A percentile compares a stretch with the other conserved stretches of the same genome.
phyloP scores from a whole-genome alignment of 1,284 basidiomycete species.

The Pterula multifida region DNA sequence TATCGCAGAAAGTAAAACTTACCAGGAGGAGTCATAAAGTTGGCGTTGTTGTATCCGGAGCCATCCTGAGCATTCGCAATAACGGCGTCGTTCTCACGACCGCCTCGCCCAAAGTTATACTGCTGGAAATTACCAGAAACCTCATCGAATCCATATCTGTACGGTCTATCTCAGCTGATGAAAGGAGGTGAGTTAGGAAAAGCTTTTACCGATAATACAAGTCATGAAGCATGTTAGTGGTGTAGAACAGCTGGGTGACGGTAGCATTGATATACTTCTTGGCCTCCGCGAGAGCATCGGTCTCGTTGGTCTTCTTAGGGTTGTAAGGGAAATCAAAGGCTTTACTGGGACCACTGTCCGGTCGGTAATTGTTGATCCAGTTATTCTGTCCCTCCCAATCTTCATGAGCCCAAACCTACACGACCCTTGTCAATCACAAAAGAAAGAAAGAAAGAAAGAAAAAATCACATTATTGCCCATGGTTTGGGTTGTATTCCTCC shows the following conservation, averaged over 20 bases:
- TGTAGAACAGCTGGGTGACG: conserved; percentile 89
- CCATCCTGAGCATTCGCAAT: conserved; percentile 94
- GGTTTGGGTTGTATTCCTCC: conserved; percentile 66
- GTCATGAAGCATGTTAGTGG: conserved; percentile 75
- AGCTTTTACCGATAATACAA: conserved; percentile 47
- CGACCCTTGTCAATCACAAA: conserved; percentile 5
- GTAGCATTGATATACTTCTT: conserved; percentile 79
- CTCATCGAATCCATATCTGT: conserved; percentile 82
- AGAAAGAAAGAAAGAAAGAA: background rate
- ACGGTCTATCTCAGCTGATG: conserved; percentile 15
- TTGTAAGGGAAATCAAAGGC: conserved; percentile 65
- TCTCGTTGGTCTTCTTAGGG: conserved; percentile 35
- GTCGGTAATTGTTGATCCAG: conserved; percentile 74
- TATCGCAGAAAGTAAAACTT: conserved; percentile 11
- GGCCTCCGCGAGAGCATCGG: conserved; percentile 49
- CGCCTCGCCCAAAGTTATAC: conserved; percentile 88
- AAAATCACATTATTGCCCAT: conserved; percentile 76
- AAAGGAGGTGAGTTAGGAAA: background rate
- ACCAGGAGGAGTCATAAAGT: conserved; percentile 72
- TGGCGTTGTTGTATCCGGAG: conserved; percentile 82
- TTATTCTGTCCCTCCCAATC: conserved; percentile 77
- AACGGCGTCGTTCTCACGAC: conserved; percentile 78
- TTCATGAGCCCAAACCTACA: conserved; percentile 69
- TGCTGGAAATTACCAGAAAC: conserved; percentile 94
- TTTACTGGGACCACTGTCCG: conserved; percentile 43